Conservation (phyloP, 768 basidiomycete species). For the Leccinum ochraceum region DNA sequence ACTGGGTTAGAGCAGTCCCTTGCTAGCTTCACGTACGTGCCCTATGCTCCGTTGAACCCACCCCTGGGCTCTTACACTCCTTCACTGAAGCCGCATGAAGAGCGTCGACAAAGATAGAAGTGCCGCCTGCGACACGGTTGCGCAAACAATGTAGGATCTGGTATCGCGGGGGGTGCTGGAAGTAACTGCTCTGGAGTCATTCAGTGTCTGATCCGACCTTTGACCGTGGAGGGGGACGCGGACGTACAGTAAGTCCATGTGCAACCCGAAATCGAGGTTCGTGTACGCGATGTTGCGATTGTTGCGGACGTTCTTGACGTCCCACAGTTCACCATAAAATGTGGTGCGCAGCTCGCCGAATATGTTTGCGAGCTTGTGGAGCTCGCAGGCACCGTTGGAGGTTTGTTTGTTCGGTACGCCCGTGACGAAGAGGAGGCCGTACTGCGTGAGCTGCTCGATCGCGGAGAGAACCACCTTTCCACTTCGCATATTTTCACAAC, state of each 20-base stretch:
- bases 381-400: slow-evolving; percentile 60
- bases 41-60: neutral
- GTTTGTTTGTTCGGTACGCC: slow-evolving; percentile 69
- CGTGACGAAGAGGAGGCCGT: slow-evolving; percentile 73
- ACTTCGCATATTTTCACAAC: too few species aligned
- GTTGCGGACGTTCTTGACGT: slow-evolving; percentile 73
- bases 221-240: neutral
- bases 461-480: slow-evolving; percentile 38
- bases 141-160: slow-evolving; percentile 91
- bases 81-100: slow-evolving; percentile 55
- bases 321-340: slow-evolving; percentile 90
- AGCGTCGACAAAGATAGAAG: slow-evolving; percentile 85
- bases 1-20: slow-evolving; percentile 76
- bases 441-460: slow-evolving; percentile 67
- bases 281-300: slow-evolving; percentile 96
- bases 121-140: slow-evolving; percentile 81
- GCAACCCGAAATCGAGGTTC: slow-evolving; percentile 81
- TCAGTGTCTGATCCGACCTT: neutral
- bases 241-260: slow-evolving; percentile 89
- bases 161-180: slow-evolving; percentile 86
- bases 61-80: neutral
- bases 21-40: slow-evolving; percentile 81
- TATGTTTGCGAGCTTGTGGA: slow-evolving; percentile 58
- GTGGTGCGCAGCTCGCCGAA: slow-evolving; percentile 83
- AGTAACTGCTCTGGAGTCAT: slow-evolving; percentile 59